Conservation (phyloP, 1,139 yeast species). For the Yamadazyma taylorii region DNA sequence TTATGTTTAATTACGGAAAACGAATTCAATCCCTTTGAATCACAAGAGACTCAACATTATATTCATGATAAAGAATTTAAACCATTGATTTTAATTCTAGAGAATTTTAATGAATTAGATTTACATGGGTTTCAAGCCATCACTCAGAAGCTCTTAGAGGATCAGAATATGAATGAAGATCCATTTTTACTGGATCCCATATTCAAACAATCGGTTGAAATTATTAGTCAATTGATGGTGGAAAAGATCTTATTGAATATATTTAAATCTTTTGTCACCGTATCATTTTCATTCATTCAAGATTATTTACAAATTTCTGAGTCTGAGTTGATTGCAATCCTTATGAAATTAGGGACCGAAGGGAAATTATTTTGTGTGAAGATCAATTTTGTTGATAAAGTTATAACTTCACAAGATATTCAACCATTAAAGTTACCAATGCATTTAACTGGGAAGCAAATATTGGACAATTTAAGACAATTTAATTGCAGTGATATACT, state of each 20-base stretch:
- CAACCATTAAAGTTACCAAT: conserved; percentile 11
- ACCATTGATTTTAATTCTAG: conserved; percentile 29
- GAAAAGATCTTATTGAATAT: conserved; percentile 29
- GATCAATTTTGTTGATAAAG: conserved; percentile 45
- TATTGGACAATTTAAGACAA: conserved; percentile 28
- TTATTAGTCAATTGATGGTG: conserved; percentile 32
- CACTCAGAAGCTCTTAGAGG: conserved; percentile 16
- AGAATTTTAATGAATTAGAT: conserved; percentile 32
- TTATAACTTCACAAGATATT: conserved; percentile 10
- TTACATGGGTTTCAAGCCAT: conserved; percentile 21
- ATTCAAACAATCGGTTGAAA: conserved; percentile 25
- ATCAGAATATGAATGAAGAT: conserved; percentile 18
- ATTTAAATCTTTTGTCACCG: conserved; percentile 29
- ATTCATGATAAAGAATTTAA: conserved; percentile 36
- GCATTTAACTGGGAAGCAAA: conserved; percentile 17
- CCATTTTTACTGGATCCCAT: conserved; percentile 30
- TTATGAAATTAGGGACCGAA: conserved; percentile 40
- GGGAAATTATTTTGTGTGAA: conserved; percentile 45
- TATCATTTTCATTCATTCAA: conserved; percentile 28
- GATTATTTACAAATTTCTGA: conserved; percentile 22
- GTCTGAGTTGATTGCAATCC: conserved; percentile 36
- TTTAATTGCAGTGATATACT: conserved; percentile 18
- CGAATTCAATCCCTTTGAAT: conserved; percentile 66
- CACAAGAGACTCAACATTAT: conserved; percentile 55
- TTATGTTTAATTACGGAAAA: conserved; percentile 65